Evolutionary conservation across 2,329 filamentous ascomycete genomes (phyloP).

Genomic region (Aspergillus ibericus): DNA sequence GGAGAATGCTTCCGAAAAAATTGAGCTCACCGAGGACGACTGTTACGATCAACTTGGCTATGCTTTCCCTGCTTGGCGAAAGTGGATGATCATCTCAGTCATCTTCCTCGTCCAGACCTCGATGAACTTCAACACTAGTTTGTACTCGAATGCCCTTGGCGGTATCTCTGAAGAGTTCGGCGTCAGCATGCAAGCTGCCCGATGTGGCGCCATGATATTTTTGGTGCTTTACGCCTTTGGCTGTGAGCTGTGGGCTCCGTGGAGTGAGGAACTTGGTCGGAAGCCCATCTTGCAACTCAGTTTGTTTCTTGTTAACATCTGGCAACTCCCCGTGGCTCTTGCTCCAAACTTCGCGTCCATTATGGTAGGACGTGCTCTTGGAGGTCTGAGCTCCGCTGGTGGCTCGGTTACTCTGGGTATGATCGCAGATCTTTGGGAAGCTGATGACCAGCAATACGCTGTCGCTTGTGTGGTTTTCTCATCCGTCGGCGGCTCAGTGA

Average conservation of each 20-base stretch:
- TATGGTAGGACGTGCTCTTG: constrained; percentile 68
- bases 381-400: constrained; percentile 69
- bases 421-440: constrained; percentile 73
- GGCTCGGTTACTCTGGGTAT: constrained; percentile 73
- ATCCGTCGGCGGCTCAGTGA: constrained; percentile 72
- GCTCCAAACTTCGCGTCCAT: constrained; percentile 71
- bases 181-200: constrained; percentile 67
- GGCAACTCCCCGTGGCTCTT: constrained; percentile 69
- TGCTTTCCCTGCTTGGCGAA: constrained; percentile 60
- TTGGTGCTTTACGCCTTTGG: constrained; percentile 79
- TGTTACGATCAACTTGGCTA: constrained; percentile 68
- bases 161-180: constrained; percentile 67
- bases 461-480: constrained; percentile 77
- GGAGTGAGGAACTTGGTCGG: constrained; percentile 79
- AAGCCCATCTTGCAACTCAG: constrained; percentile 73
- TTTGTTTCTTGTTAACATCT: constrained; percentile 75
- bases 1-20: constrained; percentile 29
- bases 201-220: constrained; percentile 75
- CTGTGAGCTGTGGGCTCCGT: constrained; percentile 85
- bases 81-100: constrained; percentile 71
- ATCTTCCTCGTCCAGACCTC: constrained; percentile 73
- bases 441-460: constrained; percentile 71
- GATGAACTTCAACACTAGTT: constrained; percentile 76
- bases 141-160: constrained; percentile 68
- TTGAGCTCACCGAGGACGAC: constrained; percentile 54